Evolutionary conservation across 2,329 filamentous ascomycete genomes (phyloP).

Genomic region (Tolypocladium pustulatum): DNA sequence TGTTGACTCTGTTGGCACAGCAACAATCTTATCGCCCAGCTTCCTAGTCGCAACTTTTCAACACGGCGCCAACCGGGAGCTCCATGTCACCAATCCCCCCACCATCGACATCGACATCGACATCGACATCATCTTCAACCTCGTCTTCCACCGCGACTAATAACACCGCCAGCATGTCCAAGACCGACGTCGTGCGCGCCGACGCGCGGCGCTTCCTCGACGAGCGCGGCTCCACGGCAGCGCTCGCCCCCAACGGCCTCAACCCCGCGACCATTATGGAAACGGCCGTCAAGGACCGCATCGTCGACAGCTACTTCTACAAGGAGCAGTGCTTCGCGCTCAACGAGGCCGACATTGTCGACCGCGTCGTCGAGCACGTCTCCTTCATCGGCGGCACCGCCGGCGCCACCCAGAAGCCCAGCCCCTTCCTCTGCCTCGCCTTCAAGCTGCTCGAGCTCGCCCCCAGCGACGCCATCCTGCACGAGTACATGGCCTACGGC

Average conservation of each 20-base stretch:
- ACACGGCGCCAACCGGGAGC: conserved; percentile 6
- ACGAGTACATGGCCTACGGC: conserved; percentile 68
- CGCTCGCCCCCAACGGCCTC: conserved; percentile 72
- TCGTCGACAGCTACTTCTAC: conserved; percentile 93
- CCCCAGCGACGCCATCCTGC: conserved; percentile 66
- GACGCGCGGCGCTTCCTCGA: conserved; percentile 79
- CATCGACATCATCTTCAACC: not conserved
- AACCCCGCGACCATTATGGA: conserved; percentile 96
- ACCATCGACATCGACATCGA: not conserved
- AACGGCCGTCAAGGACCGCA: conserved; percentile 89
- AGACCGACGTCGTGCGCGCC: conserved; percentile 53
- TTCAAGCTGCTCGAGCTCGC: conserved; percentile 90
- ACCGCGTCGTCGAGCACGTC: conserved; percentile 77
- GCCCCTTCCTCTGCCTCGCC: conserved; percentile 84
- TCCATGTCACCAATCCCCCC: not conserved
- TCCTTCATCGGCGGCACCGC: conserved; percentile 81
- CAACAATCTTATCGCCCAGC: conserved; percentile 32
- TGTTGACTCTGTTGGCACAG: conserved; percentile 25
- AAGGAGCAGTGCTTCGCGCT: conserved; percentile 97
- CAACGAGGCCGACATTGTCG: conserved; percentile 73
- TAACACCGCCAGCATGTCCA: conserved; percentile 16
- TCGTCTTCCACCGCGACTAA: conserved; percentile 1
- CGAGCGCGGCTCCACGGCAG: conserved; percentile 70
- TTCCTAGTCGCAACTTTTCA: conserved; percentile 6
- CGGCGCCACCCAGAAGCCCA: conserved; percentile 73